A percentile compares a stretch with the other conserved stretches of the same genome.
These are phyloP conservation scores for Rubia peregrina DNA, from an alignment of 305 asterid genomes.

Conservation along the genomic window DNA sequence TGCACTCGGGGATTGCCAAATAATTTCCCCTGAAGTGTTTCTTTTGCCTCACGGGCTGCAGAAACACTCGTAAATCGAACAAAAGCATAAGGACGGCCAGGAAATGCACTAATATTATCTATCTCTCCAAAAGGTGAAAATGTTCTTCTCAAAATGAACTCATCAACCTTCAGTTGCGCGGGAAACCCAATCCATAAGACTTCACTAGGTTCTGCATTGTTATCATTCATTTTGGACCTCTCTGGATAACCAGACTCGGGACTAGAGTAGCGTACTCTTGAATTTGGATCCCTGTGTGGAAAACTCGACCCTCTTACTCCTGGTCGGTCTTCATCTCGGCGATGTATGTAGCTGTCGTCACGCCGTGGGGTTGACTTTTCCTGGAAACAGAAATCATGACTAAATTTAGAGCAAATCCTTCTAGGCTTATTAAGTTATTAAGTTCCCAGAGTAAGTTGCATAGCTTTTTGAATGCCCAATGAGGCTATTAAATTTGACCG, in stretches of 20 bases:
- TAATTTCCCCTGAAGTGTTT: conserved; percentile 73
- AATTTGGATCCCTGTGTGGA: conserved; percentile 51
- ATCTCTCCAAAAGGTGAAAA: conserved; percentile 86
- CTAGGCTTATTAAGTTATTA: background rate
- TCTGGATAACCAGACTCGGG: conserved; percentile 44
- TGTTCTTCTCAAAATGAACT: conserved; percentile 64
- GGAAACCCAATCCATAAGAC: conserved; percentile 97
- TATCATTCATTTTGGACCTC: conserved; percentile 52
- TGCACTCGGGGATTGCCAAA: conserved; percentile 90
- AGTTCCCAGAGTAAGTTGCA: background rate
- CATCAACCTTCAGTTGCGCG: conserved; percentile 76
- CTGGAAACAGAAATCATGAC: conserved; percentile 45
- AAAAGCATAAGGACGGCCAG: conserved; percentile 94
- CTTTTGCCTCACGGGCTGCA: conserved; percentile 79
- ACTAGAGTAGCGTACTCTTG: conserved; percentile 47
- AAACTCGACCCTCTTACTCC: conserved; percentile 51
- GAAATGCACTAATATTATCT: conserved; percentile 83
- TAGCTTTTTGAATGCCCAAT: background rate
- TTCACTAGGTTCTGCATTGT: conserved; percentile 75
- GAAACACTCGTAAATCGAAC: conserved; percentile 61
- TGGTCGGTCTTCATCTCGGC: conserved; percentile 44
- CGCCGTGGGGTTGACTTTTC: conserved; percentile 59
- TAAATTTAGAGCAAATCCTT: conserved; percentile 25
- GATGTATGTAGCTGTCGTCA: conserved; percentile 47
- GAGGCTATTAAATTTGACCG: background rate